Evolutionary conservation across 345 rosid species (phyloP).

Genomic region (Garcia nutans): DNA sequence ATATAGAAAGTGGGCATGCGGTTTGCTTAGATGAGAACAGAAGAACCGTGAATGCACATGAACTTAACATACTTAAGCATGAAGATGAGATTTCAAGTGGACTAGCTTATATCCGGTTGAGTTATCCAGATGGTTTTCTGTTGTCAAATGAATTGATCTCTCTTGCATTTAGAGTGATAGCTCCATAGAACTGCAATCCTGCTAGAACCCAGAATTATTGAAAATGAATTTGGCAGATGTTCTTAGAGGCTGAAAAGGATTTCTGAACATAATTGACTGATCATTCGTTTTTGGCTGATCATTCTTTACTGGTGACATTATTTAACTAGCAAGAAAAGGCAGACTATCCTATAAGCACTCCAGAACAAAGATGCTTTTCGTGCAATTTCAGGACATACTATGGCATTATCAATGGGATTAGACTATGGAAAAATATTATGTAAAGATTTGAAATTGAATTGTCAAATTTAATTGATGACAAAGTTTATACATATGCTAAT

Average conservation of each 20-base stretch:
- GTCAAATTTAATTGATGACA: too few relatives aligned
- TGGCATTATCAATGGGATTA: not conserved
- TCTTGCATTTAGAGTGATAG: constrained; percentile 55
- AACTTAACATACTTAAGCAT: constrained; percentile 32
- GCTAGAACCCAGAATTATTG: not conserved
- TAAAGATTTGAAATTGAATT: too few relatives aligned
- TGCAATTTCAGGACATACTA: not conserved
- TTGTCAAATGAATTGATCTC: constrained; percentile 84
- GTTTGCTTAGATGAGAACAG: constrained; percentile 62
- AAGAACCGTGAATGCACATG: constrained; percentile 43
- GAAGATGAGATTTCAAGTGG: constrained; percentile 37
- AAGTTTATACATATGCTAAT: too few relatives aligned
- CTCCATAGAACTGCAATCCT: constrained; percentile 33
- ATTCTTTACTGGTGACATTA: not conserved
- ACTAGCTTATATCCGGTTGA: constrained; percentile 59
- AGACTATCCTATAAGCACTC: not conserved
- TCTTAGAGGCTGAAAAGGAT: not conserved
- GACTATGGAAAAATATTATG: too few relatives aligned
- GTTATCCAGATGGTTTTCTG: constrained; percentile 91
- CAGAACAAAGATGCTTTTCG: not conserved
- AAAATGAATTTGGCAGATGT: not conserved
- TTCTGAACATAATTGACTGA: not conserved
- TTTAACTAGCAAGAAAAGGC: not conserved
- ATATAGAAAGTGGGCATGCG: constrained; percentile 66
- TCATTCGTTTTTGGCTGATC: not conserved